phyloP scores from a whole-genome alignment of 75 land plant genomes.

The Pinus taeda region DNA sequence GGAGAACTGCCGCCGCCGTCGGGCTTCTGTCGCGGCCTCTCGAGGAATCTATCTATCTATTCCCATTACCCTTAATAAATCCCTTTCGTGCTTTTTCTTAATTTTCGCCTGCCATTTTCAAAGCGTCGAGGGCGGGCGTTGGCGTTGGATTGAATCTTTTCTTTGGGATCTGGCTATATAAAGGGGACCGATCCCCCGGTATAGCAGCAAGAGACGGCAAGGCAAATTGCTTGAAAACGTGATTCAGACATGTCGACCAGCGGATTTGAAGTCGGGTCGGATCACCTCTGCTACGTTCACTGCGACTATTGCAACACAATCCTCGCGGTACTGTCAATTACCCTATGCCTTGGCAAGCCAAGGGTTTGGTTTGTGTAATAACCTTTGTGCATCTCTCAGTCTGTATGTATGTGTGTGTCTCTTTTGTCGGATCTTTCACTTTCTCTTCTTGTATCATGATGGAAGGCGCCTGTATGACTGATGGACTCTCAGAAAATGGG shows the following conservation, averaged over 20 bases:
- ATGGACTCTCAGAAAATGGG: too few relatives aligned
- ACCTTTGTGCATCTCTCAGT: too few relatives aligned
- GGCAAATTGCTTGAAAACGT: neutral
- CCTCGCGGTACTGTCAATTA: constrained; percentile 30
- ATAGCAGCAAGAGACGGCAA: too few relatives aligned
- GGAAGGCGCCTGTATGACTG: too few relatives aligned
- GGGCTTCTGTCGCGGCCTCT: neutral
- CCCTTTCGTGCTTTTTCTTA: neutral
- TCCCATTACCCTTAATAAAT: too few relatives aligned
- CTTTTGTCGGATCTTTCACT: too few relatives aligned
- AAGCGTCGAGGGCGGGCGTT: constrained; percentile 9
- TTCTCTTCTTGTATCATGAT: too few relatives aligned
- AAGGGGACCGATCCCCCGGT: too few relatives aligned
- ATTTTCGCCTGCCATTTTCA: neutral
- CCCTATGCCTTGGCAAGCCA: too few relatives aligned
- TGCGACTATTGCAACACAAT: constrained; percentile 50
- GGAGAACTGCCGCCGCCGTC: neutral
- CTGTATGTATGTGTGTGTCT: too few relatives aligned
- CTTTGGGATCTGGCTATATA: constrained; percentile 1
- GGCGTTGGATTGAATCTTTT: neutral
- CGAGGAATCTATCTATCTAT: too few relatives aligned
- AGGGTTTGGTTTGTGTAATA: too few relatives aligned
- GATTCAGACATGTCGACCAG: constrained; percentile 24
- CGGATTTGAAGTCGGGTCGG: constrained; percentile 14
- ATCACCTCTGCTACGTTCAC: constrained; percentile 48